Evolutionary conservation across 176 grass and related monocot species (phyloP), one percentile per base, ranked within the genome.

Genomic region (Cymbopogon citratus): DNA sequence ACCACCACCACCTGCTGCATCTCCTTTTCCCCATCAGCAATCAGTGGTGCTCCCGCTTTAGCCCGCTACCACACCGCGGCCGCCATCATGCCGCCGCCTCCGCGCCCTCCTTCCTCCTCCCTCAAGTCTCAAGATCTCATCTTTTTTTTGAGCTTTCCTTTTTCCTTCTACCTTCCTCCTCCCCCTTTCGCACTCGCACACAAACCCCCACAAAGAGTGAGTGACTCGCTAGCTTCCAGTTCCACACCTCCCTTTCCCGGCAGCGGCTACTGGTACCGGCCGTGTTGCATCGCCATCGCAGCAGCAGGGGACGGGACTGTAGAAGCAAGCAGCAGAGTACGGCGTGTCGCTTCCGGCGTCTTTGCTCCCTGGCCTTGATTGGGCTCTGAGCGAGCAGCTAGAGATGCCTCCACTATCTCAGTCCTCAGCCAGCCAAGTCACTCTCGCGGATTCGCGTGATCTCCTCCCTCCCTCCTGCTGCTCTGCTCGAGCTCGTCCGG

Each of bases 41-140:
- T 81, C 38, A 82, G 78, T 87, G 5, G 38, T 82, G 85, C 75
- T 65, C 51, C 29, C 85, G 6, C 78, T 87, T 87, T 81, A 70
- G 10, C 85, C 78, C 38, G 67, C 72, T 76, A 82, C 4, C 28
- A 76, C 51, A 63, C 79, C 78, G 27, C 78, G 61, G 78, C 21
- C 27, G 79, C 52, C 63, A 82, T 87, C 79, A 87, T 81, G 48
- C 38, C 52, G 59, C 9, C 71, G 14, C 27, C 54, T 48, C 21
- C 52, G 33, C 23, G 4, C 43, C 21, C 23, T 34, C 44, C 61
- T 51, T 49, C 31, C 5, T 54, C 41, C 29, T 57, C 70, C 43
- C 7, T 66, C 62, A 75, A 81, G 65, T 31, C 7, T 66, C 62
- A 75, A 81, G 65, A 73, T 64, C 60, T 19, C 36, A 15, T 6